Evolutionary conservation across 2,329 filamentous ascomycete genomes (phyloP).

Genomic region (Pseudogymnoascus sp.): DNA sequence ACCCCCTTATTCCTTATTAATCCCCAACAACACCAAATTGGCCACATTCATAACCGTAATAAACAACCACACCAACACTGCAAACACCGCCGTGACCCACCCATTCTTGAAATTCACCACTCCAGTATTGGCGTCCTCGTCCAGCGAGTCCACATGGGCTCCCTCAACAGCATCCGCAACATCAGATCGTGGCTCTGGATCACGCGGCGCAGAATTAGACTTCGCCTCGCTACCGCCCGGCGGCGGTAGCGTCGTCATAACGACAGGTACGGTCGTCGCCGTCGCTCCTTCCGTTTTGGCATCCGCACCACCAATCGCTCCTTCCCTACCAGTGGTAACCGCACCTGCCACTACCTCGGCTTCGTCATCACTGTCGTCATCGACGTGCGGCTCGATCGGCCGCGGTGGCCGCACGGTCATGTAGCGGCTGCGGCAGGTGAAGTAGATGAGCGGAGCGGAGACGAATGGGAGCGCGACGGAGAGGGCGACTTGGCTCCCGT

Average conservation of each 20-base stretch:
- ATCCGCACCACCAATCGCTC: background rate
- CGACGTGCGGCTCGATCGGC: conserved; percentile 27
- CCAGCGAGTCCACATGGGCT: conserved; percentile 18
- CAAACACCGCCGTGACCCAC: conserved; percentile 54
- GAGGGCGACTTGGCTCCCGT: conserved; percentile 69
- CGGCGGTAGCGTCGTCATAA: conserved; percentile 13
- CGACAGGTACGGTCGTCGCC: background rate
- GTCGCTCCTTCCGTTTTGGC: conserved; percentile 16
- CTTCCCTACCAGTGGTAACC: background rate
- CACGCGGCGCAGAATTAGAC: background rate
- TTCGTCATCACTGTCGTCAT: conserved; percentile 22
- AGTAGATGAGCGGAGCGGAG: conserved; percentile 76
- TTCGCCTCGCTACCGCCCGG: background rate
- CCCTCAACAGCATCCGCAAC: background rate
- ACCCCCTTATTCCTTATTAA: conserved; percentile 16
- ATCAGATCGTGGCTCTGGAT: background rate
- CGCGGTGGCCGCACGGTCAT: conserved; percentile 61
- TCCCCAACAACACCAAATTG: conserved; percentile 59
- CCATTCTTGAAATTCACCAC: conserved; percentile 58
- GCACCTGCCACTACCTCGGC: background rate
- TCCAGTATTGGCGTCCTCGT: conserved; percentile 23
- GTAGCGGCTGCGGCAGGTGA: conserved; percentile 69
- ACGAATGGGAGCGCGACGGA: conserved; percentile 76
- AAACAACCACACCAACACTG: conserved; percentile 60
- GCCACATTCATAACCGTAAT: conserved; percentile 76